phyloP scores from a whole-genome alignment of 352 stramenopile species.

The Globisporangium middletonii region DNA sequence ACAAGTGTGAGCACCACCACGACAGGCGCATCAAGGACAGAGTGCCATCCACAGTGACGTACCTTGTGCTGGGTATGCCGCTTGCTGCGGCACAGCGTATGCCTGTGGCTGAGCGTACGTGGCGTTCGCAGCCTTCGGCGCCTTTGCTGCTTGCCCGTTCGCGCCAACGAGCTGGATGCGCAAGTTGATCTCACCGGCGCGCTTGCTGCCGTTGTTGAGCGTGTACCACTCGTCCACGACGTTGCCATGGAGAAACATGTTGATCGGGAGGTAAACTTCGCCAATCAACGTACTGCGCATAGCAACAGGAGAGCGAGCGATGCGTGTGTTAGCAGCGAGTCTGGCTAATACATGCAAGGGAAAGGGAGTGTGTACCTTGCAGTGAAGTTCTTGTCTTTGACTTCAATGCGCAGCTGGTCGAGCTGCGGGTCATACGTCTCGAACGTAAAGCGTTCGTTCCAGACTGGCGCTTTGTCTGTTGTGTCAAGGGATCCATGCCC shows the following conservation, averaged over 20 bases:
- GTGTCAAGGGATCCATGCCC: not conserved
- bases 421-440: slow-evolving; percentile 63
- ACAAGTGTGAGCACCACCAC: not conserved
- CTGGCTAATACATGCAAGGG: not conserved
- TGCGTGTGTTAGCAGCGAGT: not conserved
- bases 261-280: slow-evolving; percentile 62
- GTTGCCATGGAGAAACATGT: slow-evolving; percentile 60
- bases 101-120: slow-evolving; percentile 25
- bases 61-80: slow-evolving; percentile 11
- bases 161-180: slow-evolving; percentile 57
- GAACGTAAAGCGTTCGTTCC: slow-evolving; percentile 84
- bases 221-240: slow-evolving; percentile 80
- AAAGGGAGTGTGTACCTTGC: slow-evolving; percentile 21
- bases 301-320: not conserved
- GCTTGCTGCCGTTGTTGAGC: slow-evolving; percentile 56
- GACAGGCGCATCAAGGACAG: not conserved
- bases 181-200: slow-evolving; percentile 76
- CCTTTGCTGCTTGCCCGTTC: slow-evolving; percentile 1
- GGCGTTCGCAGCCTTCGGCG: not conserved
- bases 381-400: slow-evolving; percentile 86
- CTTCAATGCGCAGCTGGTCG: slow-evolving; percentile 65
- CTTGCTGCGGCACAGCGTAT: slow-evolving; percentile 21
- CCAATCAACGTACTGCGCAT: slow-evolving; percentile 54
- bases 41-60: not conserved
- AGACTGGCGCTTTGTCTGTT: slow-evolving; percentile 62